Evolutionary conservation across 2,329 filamentous ascomycete genomes (phyloP).

Genomic region (Xylariaceae sp.): DNA sequence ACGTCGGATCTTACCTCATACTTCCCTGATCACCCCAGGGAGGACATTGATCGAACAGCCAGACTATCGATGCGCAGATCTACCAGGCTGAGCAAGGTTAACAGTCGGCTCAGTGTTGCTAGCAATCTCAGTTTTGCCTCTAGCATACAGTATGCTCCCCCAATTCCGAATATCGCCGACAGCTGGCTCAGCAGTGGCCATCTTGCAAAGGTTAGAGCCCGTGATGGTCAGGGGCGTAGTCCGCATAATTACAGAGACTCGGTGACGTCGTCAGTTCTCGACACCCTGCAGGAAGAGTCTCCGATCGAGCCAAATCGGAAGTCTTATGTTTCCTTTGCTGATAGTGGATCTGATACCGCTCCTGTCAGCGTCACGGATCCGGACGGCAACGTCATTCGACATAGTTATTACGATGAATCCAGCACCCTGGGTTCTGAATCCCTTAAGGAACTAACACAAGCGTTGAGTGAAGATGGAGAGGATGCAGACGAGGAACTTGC

Average conservation of each 20-base stretch:
- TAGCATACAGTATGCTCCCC: conserved; percentile 85
- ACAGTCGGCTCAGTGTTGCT: conserved; percentile 86
- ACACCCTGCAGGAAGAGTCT: conserved; percentile 87
- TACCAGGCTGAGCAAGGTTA: conserved; percentile 83
- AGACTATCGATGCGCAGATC: conserved; percentile 88
- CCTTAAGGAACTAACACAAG: conserved; percentile 76
- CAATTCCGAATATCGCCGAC: conserved; percentile 92
- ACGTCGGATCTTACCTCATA: conserved; percentile 94
- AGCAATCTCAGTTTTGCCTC: conserved; percentile 92
- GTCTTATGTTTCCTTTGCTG: conserved; percentile 86
- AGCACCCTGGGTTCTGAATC: conserved; percentile 67
- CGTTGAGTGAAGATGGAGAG: conserved; percentile 84
- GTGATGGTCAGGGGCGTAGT: conserved; percentile 41
- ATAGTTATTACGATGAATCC: conserved; percentile 82
- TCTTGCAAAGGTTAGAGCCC: conserved; percentile 43
- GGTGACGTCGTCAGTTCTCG: conserved; percentile 79
- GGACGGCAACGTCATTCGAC: conserved; percentile 60
- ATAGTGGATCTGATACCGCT: conserved; percentile 66
- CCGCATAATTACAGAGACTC: conserved; percentile 75
- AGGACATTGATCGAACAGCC: conserved; percentile 93
- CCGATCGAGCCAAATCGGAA: conserved; percentile 82
- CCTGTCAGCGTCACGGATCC: conserved; percentile 71
- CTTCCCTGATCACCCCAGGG: conserved; percentile 90
- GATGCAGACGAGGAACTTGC: conserved; percentile 84
- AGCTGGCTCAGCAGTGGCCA: conserved; percentile 70